phyloP scores from a whole-genome alignment of 352 stramenopile genomes.

The Thraustotheca clavata region DNA sequence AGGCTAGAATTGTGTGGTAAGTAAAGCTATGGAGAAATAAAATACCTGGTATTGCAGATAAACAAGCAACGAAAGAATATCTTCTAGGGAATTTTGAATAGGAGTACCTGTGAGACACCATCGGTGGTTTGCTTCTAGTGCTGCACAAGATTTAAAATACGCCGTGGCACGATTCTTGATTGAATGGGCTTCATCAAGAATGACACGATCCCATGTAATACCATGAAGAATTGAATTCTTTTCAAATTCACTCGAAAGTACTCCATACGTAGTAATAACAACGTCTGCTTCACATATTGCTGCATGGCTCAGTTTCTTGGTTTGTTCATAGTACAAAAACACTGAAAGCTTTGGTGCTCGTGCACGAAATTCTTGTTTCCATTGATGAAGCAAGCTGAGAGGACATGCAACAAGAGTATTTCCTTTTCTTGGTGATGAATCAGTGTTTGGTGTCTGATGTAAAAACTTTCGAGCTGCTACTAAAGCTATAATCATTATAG shows the following conservation, averaged over 20 bases:
- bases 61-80: conserved; percentile 77
- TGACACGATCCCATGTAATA: conserved; percentile 65
- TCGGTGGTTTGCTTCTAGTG: conserved; percentile 47
- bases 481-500: conserved; percentile 70
- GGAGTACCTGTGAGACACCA: conserved; percentile 89
- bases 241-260: conserved; percentile 60
- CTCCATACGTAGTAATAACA: conserved; percentile 79
- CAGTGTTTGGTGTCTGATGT: background rate
- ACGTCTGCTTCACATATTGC: conserved; percentile 39
- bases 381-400: conserved; percentile 82
- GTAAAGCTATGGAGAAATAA: conserved; percentile 56
- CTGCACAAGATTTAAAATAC: conserved; percentile 57
- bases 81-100: conserved; percentile 83
- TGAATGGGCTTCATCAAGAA: conserved; percentile 87
- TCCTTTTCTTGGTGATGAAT: background rate
- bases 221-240: conserved; percentile 29
- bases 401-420: conserved; percentile 82
- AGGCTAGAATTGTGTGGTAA: conserved; percentile 67
- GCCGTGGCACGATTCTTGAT: conserved; percentile 84
- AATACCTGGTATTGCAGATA: conserved; percentile 67
- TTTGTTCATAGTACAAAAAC: conserved; percentile 62
- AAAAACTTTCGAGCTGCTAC: conserved; percentile 39
- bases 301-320: conserved; percentile 28
- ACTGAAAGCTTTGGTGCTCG: conserved; percentile 44
- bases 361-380: conserved; percentile 74